Evolutionary conservation across 495 filamentous ascomycete species (phyloP).

Genomic region (Hypoxylon trugodes): DNA sequence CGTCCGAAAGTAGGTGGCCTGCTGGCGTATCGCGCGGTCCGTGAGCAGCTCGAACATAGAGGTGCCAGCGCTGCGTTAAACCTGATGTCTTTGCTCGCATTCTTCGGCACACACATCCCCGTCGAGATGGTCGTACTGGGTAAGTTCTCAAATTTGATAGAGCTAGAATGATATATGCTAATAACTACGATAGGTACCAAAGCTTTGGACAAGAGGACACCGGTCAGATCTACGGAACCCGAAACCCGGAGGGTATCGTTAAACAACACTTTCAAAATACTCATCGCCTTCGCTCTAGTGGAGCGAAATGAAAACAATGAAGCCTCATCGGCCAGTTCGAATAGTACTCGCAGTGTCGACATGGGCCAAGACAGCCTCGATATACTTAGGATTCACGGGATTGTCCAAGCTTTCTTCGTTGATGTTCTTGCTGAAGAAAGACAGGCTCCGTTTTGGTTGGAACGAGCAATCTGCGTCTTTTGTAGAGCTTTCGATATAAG

Average conservation of each 20-base stretch:
- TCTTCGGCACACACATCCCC: constrained; percentile 77
- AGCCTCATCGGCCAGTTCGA: constrained; percentile 49
- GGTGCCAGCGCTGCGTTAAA: constrained; percentile 70
- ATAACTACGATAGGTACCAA: constrained; percentile 49
- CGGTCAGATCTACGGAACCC: constrained; percentile 65
- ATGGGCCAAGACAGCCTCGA: constrained; percentile 65
- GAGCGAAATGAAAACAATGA: constrained; percentile 67
- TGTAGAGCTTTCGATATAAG: constrained; percentile 70
- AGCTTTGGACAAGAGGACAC: constrained; percentile 62
- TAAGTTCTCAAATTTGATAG: constrained; percentile 30
- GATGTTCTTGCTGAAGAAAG: constrained; percentile 69
- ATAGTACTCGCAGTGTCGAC: constrained; percentile 53
- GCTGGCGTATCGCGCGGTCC: constrained; percentile 72
- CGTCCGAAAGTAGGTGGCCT: constrained; percentile 73
- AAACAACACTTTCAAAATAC: constrained; percentile 70
- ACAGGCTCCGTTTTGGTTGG: constrained; percentile 69
- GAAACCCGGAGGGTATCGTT: constrained; percentile 54
- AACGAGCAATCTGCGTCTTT: constrained; percentile 66
- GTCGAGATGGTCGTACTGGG: constrained; percentile 78
- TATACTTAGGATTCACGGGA: constrained; percentile 76
- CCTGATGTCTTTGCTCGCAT: constrained; percentile 76
- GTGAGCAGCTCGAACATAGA: constrained; percentile 71
- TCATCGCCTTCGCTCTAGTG: constrained; percentile 76
- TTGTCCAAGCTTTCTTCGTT: constrained; percentile 81
- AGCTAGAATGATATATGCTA: neutral